These are phyloP conservation scores for Vanderwaltozyma yarrowii DNA, from an alignment of 805 yeast species.

Conservation along the genomic window DNA sequence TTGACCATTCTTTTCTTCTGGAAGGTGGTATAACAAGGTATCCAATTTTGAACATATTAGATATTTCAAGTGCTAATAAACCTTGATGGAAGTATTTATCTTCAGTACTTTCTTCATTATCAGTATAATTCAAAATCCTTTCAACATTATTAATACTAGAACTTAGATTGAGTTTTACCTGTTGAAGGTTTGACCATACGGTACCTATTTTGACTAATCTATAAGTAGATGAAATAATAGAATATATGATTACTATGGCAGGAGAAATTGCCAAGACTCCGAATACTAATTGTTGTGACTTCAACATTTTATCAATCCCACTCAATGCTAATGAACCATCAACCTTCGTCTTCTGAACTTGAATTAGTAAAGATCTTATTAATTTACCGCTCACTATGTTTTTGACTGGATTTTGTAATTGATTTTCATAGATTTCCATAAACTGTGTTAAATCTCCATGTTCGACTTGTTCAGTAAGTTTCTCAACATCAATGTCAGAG, in stretches of 20 bases:
- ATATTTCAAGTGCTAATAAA: conserved; percentile 53
- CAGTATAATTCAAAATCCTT: conserved; percentile 34
- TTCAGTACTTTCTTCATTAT: conserved; percentile 22
- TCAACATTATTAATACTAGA: conserved; percentile 49
- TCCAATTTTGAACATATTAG: conserved; percentile 45
- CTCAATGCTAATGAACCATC: conserved; percentile 84
- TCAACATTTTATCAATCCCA: conserved; percentile 82
- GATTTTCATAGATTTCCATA: conserved; percentile 71
- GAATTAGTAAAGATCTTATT: conserved; percentile 70
- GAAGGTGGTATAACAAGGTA: conserved; percentile 39
- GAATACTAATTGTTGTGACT: conserved; percentile 89
- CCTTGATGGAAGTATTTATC: conserved; percentile 40
- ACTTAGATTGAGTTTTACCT: conserved; percentile 15
- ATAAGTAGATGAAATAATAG: conserved; percentile 29
- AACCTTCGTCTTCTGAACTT: conserved; percentile 91
- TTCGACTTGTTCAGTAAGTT: conserved; percentile 36
- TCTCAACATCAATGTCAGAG: conserved; percentile 13
- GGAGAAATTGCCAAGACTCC: conserved; percentile 89
- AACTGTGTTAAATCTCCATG: conserved; percentile 73
- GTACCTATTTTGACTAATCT: conserved; percentile 18
- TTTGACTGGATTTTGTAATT: conserved; percentile 58
- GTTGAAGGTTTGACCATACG: conserved; percentile 19
- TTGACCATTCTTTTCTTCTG: conserved; percentile 44
- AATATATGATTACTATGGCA: conserved; percentile 48
- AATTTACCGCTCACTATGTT: conserved; percentile 58